Percentiles rank a stretch among this genome's conserved stretches.
Evolutionary conservation across 192 early-diverging fungal species (phyloP).

Genomic region (Neocallimastix lanati): DNA sequence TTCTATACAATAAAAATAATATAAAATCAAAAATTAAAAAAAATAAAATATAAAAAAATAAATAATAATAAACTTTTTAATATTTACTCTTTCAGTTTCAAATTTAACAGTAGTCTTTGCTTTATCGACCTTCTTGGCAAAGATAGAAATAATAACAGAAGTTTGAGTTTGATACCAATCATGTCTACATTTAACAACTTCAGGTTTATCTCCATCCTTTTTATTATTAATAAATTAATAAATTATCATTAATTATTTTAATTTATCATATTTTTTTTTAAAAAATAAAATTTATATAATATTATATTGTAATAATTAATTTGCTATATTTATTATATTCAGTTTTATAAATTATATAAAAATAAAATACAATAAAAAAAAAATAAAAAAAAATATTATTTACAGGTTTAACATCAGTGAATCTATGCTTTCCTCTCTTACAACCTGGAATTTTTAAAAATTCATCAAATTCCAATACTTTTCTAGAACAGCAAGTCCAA

Average conservation of each 20-base stretch:
- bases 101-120: slow-evolving; percentile 53
- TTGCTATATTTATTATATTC: too few relatives aligned
- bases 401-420: slow-evolving; percentile 27
- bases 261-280: too few relatives aligned
- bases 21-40: too few relatives aligned
- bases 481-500: slow-evolving; percentile 86
- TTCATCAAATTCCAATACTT: slow-evolving; percentile 95
- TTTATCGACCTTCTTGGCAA: slow-evolving; percentile 77
- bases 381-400: neutral
- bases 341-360: too few relatives aligned
- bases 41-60: too few relatives aligned
- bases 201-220: slow-evolving; percentile 6
- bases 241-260: too few relatives aligned
- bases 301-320: too few relatives aligned
- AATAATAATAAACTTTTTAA: neutral
- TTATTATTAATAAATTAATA: neutral
- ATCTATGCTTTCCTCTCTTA: slow-evolving; percentile 73
- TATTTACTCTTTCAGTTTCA: slow-evolving; percentile 25
- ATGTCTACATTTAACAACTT: slow-evolving; percentile 56
- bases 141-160: slow-evolving; percentile 71
- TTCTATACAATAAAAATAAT: too few relatives aligned
- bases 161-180: slow-evolving; percentile 91
- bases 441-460: slow-evolving; percentile 92
- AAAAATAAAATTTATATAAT: too few relatives aligned
- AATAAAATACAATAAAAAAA: neutral